Base-by-base conservation (phyloP, 306 rosid genomes). In the Myrica gale region DNA sequence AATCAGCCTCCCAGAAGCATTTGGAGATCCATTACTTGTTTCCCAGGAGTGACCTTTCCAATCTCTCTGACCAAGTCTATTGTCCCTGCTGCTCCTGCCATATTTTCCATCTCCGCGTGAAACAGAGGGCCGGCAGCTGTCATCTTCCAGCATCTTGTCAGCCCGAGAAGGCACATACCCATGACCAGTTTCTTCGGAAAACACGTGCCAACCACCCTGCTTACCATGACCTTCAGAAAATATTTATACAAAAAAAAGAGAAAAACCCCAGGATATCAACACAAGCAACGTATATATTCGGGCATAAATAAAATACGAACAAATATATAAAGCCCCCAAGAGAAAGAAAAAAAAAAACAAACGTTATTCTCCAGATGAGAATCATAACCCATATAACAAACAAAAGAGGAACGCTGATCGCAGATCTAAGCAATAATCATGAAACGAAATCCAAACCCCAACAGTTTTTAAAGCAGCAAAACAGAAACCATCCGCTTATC, bases 151-250 rank as follows among this genome's bases (percentile, higher is more conserved):
- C 78, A 89, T 86, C 92, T 87, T 94, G 69, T 90, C 96, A 1
- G 93, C 82, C 88, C 97, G 90, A 62, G 97, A 88, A 61, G 86
- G 79, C 6, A 69, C 85, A 71, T 90, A 90, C n/a, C 96, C 92
- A 75, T 88, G 93, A 72, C 91, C 92, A 74, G 96, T 75, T 17
- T 92, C 99, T 68, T 95, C 97, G 0, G 97, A 50, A 79, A 88
- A 92, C 69, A 87, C 55, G 84, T 90, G 97, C 97, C 96, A 95
- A 75, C 92, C 89, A 69, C 92, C 96, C 93, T 88, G 98, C 91
- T 87, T 96, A 82, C 94, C 97, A 84, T 89, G 94, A 84, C 99
- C 99, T 96, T 87, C 89, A 85, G 82, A 83, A 87, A 85, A 84
- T 76, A 74, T 82, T 69, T 19, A 76, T 78, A 80, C 74, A 80